Evolutionary conservation across 2,329 filamentous ascomycete genomes (phyloP).

Genomic region (Phialophora chinensis): DNA sequence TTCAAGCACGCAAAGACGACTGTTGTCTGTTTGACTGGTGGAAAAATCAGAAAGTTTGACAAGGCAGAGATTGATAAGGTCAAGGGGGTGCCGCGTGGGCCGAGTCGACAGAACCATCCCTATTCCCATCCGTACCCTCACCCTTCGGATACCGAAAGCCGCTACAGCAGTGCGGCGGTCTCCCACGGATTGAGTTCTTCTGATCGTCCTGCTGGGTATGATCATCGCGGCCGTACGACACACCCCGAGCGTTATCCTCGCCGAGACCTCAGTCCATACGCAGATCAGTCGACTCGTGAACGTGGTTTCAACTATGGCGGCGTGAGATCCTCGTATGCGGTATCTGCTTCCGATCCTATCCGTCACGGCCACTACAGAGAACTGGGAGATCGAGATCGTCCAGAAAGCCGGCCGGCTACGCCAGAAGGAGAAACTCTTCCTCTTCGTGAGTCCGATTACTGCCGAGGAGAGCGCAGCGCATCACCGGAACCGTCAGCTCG

Average conservation of each 20-base stretch:
- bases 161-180: neutral
- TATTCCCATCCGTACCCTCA: neutral
- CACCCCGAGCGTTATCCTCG: neutral
- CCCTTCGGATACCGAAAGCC: neutral
- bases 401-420: neutral
- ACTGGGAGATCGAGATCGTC: neutral
- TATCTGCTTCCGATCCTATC: neutral
- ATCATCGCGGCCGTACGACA: neutral
- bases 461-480: conserved; percentile 1
- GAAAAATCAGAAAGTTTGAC: conserved; percentile 50
- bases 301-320: neutral
- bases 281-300: neutral
- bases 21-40: conserved; percentile 46
- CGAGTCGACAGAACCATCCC: conserved; percentile 13
- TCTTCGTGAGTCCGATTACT: neutral
- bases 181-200: neutral
- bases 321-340: neutral
- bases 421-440: neutral
- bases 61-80: conserved; percentile 17
- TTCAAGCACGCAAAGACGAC: conserved; percentile 46
- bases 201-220: neutral
- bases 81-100: conserved; percentile 24
- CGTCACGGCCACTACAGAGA: neutral
- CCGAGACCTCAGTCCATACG: neutral
- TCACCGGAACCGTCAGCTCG: neutral